Base-by-base conservation (phyloP, 164 flowering plant genomes). In the Nymphaea colorata region DNA sequence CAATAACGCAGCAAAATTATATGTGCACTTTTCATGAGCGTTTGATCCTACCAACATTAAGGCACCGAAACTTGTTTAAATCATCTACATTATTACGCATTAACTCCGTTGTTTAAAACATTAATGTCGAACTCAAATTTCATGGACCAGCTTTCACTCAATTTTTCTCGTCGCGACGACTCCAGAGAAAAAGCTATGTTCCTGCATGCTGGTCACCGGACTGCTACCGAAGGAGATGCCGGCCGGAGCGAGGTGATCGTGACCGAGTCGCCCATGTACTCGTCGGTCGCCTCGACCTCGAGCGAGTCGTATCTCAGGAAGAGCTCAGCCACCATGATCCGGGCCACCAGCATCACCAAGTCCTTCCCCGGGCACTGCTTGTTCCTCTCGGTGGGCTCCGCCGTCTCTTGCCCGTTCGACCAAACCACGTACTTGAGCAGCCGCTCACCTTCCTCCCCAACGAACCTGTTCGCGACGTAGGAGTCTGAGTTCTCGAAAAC, bases 361-460 rank as follows among this genome's bases (percentile, higher is more conserved):
- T 84, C 76, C 70, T 82, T 84, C 14, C 70, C 87, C 0, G 84
- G 73, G 60, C 87, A 86, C 62, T 77, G 82, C 72, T 86, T 86
- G 44, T 81, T 76, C 12, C 61, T 76, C 55, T 61, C 70, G 60
- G 75, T 75, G 3, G 86, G 81, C 53, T 66, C 67, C 16, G 78
- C 84, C 4, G 74, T 80, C 71, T 86, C 85, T 0, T 76, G 74
- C 4, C 83, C 90, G 44, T 86, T 86, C 0, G 88, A 85, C 89
- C 91, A 87, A 10, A 73, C 76, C 6, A 85, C 80, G 41, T 87
- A 76, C 80, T 78, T 80, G 66, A 85, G 60, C 76, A 82, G 61
- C 70, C 73, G 82, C 71, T 77, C 81, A 1, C 86, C 87, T 12
- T 74, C 80, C 16, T 71, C 73, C 16, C 84, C 89, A 10, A 84